A percentile compares a stretch with the other conserved stretches of the same genome.
These are phyloP conservation scores for Botrytis fabae DNA, from an alignment of 2,329 filamentous ascomycete species.

Conservation along the genomic window DNA sequence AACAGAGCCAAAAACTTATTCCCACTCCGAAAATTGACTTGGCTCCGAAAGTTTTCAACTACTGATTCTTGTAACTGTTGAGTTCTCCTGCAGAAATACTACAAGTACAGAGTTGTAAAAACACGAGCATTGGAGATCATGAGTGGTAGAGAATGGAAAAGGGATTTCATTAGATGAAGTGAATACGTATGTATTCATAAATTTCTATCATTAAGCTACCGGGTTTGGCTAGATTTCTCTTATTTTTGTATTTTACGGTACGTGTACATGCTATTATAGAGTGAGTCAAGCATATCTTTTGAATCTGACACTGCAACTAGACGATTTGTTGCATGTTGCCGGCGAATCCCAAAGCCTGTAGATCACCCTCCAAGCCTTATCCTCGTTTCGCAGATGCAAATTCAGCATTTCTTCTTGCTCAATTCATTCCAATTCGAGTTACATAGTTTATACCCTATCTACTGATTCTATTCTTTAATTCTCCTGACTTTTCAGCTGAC, in stretches of 20 bases:
- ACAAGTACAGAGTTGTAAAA: not conserved
- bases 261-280: not conserved
- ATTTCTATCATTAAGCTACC: not conserved
- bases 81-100: not conserved
- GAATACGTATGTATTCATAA: not conserved
- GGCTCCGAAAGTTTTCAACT: not conserved
- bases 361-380: not conserved
- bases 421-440: not conserved
- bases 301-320: not conserved
- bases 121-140: not conserved
- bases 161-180: not conserved
- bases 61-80: not conserved
- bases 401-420: not conserved
- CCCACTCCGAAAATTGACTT: not conserved
- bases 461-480: not conserved
- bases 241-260: not conserved
- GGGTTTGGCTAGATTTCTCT: not conserved
- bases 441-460: fast-evolving
- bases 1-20: not conserved
- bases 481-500: not conserved
- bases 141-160: not conserved
- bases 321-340: not conserved
- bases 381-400: not conserved
- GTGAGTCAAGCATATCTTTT: not conserved
- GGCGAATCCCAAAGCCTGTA: not conserved